Conservation (phyloP, 1,284 basidiomycete species). For the Mycosarcoma mackinlayi region DNA sequence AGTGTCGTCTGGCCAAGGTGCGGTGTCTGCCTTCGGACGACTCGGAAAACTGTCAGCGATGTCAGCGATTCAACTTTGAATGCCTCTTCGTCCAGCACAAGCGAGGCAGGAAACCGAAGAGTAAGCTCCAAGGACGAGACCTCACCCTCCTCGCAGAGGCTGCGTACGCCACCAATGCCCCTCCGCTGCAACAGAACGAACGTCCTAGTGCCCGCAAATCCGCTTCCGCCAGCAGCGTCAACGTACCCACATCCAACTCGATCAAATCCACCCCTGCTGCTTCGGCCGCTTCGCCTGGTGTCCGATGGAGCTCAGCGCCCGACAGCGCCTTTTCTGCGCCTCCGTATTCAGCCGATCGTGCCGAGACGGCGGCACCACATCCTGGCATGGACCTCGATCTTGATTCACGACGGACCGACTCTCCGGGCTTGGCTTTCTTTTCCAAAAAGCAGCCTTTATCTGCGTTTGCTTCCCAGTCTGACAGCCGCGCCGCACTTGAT, state of each 20-base stretch:
- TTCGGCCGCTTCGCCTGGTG: constrained; percentile 33
- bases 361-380: background rate
- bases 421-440: constrained; percentile 21
- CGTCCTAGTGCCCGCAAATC: constrained; percentile 28
- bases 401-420: constrained; percentile 3
- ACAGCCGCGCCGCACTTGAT: constrained; percentile 25
- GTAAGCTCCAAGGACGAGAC: constrained; percentile 48
- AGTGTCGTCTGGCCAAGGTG: constrained; percentile 48
- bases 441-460: constrained; percentile 20
- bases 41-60: constrained; percentile 43
- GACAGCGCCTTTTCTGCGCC: constrained; percentile 28
- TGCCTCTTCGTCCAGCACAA: constrained; percentile 53
- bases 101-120: constrained; percentile 49
- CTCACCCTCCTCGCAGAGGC: constrained; percentile 46
- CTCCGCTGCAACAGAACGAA: constrained; percentile 13
- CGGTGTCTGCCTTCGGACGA: constrained; percentile 40
- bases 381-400: constrained; percentile 17
- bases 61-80: constrained; percentile 47
- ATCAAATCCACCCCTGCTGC: constrained; percentile 1
- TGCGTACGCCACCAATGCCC: constrained; percentile 41
- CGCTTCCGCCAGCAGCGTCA: constrained; percentile 11
- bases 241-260: constrained; percentile 3
- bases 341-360: constrained; percentile 6
- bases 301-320: constrained; percentile 43
- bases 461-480: constrained; percentile 8